Evolutionary conservation across 345 rosid species (phyloP), one percentile per base, ranked within the genome.

Genomic region (Tarenaya hassleriana): DNA sequence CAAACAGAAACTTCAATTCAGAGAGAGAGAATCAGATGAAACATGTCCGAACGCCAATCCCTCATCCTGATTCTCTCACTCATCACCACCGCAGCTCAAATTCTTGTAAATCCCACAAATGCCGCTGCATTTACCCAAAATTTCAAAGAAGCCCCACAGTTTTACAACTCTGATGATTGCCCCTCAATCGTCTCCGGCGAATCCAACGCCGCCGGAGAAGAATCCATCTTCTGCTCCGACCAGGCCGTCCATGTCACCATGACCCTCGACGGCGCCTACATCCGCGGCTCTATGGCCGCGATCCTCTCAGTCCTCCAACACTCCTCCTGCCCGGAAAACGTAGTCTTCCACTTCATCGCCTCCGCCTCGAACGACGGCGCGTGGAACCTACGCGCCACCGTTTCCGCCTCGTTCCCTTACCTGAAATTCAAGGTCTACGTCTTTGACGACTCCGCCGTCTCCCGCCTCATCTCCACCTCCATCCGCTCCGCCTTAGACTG

Each of bases 261-360:
- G 92, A 91, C 95, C 20, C 82, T 91, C 12, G 98, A 91, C 69
- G 24, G 75, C 0, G 75, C 92, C 52, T 91, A 87, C 72, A 73
- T 91, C 69, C 95, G 98, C 0, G 97, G 97, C 32, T 86, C 96
- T 46, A 73, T 90, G 83, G 97, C 97, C 7, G 97, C 94, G 7
- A 71, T 86, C 53, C 82, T 86, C 54, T 89, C 97, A 1, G 84
- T 83, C 9, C 77, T 89, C 20, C 97, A 86, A 41, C 97, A 90
- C 68, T 76, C 97, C n/a, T 75, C 92, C 31, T 90, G 97, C 29
- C 96, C 96, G 0, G 84, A 90, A 34, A 84, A 77, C 72, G 68
- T 77, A 8, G 82, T 77, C 8, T 86, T 90, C 75, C 97, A 90
- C 56, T 90, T 90, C 64, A 81, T 86, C 32, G 75, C 88, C 57